Percentiles rank a stretch among this genome's conserved stretches.
Evolutionary conservation across 2,329 filamentous ascomycete species (phyloP).

Genomic region (Botryotinia convoluta): DNA sequence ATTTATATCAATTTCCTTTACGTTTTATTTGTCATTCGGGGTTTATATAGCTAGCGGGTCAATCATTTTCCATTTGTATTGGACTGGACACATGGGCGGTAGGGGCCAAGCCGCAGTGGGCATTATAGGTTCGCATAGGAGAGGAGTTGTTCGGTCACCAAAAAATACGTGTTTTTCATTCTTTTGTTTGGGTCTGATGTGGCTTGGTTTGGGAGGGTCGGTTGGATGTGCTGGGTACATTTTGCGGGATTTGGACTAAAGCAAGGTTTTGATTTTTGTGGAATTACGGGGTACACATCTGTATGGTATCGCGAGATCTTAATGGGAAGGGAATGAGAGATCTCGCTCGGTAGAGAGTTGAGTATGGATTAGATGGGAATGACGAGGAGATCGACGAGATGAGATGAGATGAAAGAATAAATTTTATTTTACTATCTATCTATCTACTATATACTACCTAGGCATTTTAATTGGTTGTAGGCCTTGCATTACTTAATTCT

Average conservation of each 20-base stretch:
- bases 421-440: constrained; percentile 11
- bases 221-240: constrained; percentile 2
- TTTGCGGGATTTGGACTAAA: neutral
- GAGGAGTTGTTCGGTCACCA: constrained; percentile 14
- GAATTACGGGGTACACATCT: constrained; percentile 5
- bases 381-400: constrained; percentile 7
- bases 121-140: constrained; percentile 12
- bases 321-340: constrained; percentile 2
- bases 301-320: constrained; percentile 10
- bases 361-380: constrained; percentile 7
- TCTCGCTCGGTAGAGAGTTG: neutral
- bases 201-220: neutral
- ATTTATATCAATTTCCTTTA: neutral
- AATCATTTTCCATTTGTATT: constrained; percentile 2
- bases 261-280: constrained; percentile 5
- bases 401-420: constrained; percentile 14
- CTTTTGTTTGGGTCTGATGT: constrained; percentile 6
- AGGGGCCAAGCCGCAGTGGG: constrained; percentile 7
- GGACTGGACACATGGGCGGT: constrained; percentile 2
- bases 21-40: neutral
- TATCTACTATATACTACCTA: neutral
- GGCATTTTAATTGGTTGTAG: neutral
- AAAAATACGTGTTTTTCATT: constrained; percentile 1
- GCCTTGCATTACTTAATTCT: constrained; percentile 5
- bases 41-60: neutral